These are phyloP conservation scores for Pythium rishiriense DNA, from an alignment of 352 stramenopile species.

Conservation along the genomic window DNA sequence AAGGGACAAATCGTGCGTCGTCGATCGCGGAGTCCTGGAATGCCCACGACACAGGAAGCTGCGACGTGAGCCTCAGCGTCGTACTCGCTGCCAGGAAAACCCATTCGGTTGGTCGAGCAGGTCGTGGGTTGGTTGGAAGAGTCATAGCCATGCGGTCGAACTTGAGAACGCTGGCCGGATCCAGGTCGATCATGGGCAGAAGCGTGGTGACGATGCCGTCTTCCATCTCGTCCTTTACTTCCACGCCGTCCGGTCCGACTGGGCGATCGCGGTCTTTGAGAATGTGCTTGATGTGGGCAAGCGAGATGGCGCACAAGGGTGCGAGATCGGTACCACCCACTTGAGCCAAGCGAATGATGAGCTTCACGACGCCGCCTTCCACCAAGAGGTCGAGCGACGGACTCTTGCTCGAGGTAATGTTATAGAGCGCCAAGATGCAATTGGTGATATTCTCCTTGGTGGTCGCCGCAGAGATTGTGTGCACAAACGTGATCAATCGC, in stretches of 20 bases:
- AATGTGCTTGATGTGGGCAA: conserved; percentile 79
- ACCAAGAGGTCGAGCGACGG: conserved; percentile 54
- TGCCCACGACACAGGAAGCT: conserved; percentile 65
- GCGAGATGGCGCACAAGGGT: conserved; percentile 61
- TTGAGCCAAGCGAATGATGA: conserved; percentile 67
- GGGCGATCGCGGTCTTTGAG: conserved; percentile 48
- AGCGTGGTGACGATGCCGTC: conserved; percentile 68
- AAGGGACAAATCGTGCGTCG: conserved; percentile 64
- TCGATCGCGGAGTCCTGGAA: conserved; percentile 74
- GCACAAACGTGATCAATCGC: conserved; percentile 54
- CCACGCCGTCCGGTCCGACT: conserved; percentile 23
- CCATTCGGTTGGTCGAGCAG: conserved; percentile 52
- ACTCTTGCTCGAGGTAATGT: conserved; percentile 58
- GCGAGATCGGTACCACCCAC: conserved; percentile 56
- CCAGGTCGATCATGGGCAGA: conserved; percentile 78
- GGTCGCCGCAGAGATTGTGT: conserved; percentile 36
- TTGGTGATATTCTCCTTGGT: conserved; percentile 53
- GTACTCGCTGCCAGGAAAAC: conserved; percentile 47
- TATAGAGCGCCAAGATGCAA: conserved; percentile 73
- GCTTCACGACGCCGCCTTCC: conserved; percentile 42
- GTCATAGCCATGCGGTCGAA: conserved; percentile 63
- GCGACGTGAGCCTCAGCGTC: conserved; percentile 39
- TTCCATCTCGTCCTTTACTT: conserved; percentile 62
- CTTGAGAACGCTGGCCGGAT: conserved; percentile 61
- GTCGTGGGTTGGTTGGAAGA: conserved; percentile 46